Evolutionary conservation across 495 filamentous ascomycete species (phyloP).

Genomic region (Halenospora varia): DNA sequence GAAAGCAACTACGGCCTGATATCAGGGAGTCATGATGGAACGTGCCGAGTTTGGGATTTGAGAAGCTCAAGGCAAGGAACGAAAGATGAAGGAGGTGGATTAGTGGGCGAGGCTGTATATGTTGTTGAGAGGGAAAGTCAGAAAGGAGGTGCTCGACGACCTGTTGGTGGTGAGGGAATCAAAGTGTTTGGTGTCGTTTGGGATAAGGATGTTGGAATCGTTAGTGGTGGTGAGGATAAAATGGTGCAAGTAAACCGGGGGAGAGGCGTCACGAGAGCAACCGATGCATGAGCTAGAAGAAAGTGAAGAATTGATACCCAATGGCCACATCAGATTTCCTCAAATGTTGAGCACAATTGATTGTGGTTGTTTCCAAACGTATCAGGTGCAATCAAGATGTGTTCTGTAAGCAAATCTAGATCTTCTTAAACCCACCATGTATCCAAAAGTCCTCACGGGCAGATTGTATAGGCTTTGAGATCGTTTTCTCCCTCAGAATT

Average conservation of each 20-base stretch:
- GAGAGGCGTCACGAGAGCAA: conserved; percentile 20
- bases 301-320: conserved; percentile 6
- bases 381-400: too few species aligned
- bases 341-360: too few species aligned
- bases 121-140: conserved; percentile 69
- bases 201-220: conserved; percentile 80
- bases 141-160: conserved; percentile 47
- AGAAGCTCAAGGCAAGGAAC: conserved; percentile 64
- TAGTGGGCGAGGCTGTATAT: conserved; percentile 78
- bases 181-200: conserved; percentile 91
- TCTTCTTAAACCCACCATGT: too few species aligned
- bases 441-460: too few species aligned
- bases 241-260: conserved; percentile 85
- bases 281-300: neutral
- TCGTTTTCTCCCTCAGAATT: too few species aligned
- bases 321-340: too few species aligned
- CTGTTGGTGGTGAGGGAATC: conserved; percentile 66
- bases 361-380: too few species aligned
- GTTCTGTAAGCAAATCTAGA: too few species aligned
- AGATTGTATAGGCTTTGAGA: too few species aligned
- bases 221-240: conserved; percentile 89
- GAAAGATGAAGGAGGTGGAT: conserved; percentile 47
- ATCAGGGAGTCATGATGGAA: conserved; percentile 83
- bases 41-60: conserved; percentile 89
- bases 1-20: conserved; percentile 75